These are phyloP conservation scores for Geotrichum aggregatum DNA, from an alignment of 1,139 yeast genomes.

Conservation along the genomic window DNA sequence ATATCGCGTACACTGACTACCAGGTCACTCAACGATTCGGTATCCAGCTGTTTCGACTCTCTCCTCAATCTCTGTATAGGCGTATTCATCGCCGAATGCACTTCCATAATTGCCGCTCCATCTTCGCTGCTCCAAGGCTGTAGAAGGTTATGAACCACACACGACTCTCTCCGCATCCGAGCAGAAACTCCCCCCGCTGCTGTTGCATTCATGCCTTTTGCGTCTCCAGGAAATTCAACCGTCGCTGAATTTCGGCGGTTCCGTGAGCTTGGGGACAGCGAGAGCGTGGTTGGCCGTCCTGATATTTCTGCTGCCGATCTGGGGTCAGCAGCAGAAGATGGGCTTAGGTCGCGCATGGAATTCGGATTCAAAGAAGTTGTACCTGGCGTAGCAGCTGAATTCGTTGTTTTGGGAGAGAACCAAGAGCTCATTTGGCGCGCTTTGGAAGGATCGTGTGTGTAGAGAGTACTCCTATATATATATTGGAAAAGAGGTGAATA, in stretches of 20 bases:
- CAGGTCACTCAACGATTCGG: slow-evolving; percentile 41
- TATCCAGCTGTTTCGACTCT: slow-evolving; percentile 30
- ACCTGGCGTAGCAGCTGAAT: no score
- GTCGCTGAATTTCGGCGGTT: slow-evolving; percentile 8
- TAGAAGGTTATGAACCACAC: slow-evolving; percentile 2
- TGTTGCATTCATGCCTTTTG: not conserved
- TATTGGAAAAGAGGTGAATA: no score
- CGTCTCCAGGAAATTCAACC: slow-evolving; percentile 9
- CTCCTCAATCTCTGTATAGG: slow-evolving; percentile 1
- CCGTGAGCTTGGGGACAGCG: not conserved
- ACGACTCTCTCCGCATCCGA: slow-evolving; percentile 2
- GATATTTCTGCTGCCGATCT: no score
- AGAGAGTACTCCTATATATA: no score
- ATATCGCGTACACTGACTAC: slow-evolving; percentile 43
- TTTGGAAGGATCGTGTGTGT: no score
- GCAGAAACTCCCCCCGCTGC: no score
- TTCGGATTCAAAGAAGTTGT: no score
- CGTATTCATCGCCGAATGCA: not conserved
- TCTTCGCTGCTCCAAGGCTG: slow-evolving; percentile 1
- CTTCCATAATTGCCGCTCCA: not conserved
- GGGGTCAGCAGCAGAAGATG: not conserved
- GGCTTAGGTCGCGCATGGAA: not conserved
- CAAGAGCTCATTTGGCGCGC: no score
- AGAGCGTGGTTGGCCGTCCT: no score
- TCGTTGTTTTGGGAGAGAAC: no score